These are phyloP conservation scores for Litchi chinensis DNA, from an alignment of 345 rosid species.

Conservation along the genomic window DNA sequence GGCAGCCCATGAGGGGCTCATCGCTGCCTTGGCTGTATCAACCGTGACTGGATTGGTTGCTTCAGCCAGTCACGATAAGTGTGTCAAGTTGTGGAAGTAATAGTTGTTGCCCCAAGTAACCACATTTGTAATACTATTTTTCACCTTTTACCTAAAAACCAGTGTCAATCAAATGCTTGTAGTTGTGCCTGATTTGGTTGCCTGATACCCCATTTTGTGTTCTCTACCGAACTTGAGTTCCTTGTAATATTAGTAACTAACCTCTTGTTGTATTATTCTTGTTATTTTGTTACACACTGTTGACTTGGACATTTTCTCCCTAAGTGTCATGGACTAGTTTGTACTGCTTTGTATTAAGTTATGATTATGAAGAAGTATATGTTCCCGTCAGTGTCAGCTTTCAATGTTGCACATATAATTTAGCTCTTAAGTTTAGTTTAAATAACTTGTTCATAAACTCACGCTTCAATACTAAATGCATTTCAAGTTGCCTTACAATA, in stretches of 20 bases:
- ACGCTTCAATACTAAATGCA: neutral
- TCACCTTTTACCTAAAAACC: neutral
- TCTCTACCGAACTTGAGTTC: constrained; percentile 9
- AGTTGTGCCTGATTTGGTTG: constrained; percentile 12
- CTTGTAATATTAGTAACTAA: constrained; percentile 27
- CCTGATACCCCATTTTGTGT: constrained; percentile 14
- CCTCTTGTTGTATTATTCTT: constrained; percentile 26
- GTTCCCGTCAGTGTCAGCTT: neutral
- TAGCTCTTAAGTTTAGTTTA: neutral
- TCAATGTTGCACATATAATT: neutral
- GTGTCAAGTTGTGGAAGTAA: constrained; percentile 91
- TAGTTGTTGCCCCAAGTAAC: neutral
- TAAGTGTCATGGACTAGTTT: neutral
- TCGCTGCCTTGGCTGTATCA: constrained; percentile 79
- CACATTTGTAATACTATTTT: neutral
- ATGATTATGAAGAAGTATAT: neutral
- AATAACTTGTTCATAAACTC: neutral
- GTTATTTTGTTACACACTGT: constrained; percentile 3
- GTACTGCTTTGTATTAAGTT: neutral
- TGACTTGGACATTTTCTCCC: constrained; percentile 10
- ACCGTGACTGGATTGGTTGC: constrained; percentile 78
- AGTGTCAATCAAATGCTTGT: constrained; percentile 13
- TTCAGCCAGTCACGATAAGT: constrained; percentile 93
- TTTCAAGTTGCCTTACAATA: no score
- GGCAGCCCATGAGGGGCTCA: constrained; percentile 76